phyloP scores from a whole-genome alignment of 176 grass and related monocot genomes.

The Secale cereale region DNA sequence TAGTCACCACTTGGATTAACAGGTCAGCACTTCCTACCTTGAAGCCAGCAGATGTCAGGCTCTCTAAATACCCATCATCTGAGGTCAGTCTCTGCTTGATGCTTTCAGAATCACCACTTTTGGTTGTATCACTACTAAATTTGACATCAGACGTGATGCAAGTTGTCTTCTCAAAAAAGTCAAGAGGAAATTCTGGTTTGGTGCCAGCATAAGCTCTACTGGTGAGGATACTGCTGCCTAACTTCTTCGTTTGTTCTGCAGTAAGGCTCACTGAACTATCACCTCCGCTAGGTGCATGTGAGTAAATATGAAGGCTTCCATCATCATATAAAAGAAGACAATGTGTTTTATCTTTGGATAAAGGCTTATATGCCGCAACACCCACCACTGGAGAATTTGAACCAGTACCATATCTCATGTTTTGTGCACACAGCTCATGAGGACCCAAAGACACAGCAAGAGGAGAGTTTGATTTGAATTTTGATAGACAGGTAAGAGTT shows the following conservation, averaged over 20 bases:
- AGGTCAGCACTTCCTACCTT: conserved; percentile 57
- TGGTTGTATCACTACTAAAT: conserved; percentile 73
- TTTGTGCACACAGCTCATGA: conserved; percentile 71
- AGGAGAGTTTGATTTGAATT: conserved; percentile 71
- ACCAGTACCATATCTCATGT: conserved; percentile 67
- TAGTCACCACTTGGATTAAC: conserved; percentile 4
- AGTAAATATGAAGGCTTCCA: conserved; percentile 96
- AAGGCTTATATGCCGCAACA: conserved; percentile 89
- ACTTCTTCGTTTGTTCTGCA: conserved; percentile 85
- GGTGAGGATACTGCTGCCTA: conserved; percentile 76
- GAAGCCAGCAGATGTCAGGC: conserved; percentile 66
- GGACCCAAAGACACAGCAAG: conserved; percentile 59
- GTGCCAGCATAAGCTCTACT: conserved; percentile 63
- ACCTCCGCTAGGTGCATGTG: conserved; percentile 61
- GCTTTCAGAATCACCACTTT: conserved; percentile 81
- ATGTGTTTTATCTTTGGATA: conserved; percentile 94
- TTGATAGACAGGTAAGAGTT: conserved; percentile 77
- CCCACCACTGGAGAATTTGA: conserved; percentile 77
- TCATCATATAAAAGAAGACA: conserved; percentile 97
- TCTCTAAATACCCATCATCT: conserved; percentile 90
- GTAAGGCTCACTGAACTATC: conserved; percentile 41
- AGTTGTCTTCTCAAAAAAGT: conserved; percentile 92
- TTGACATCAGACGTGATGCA: conserved; percentile 85
- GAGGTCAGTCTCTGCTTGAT: conserved; percentile 84
- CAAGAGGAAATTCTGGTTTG: conserved; percentile 86